Evolutionary conservation across 495 filamentous ascomycete genomes (phyloP), one percentile per base, ranked within the genome.

Genomic region (Hypoxylon subgilvum): DNA sequence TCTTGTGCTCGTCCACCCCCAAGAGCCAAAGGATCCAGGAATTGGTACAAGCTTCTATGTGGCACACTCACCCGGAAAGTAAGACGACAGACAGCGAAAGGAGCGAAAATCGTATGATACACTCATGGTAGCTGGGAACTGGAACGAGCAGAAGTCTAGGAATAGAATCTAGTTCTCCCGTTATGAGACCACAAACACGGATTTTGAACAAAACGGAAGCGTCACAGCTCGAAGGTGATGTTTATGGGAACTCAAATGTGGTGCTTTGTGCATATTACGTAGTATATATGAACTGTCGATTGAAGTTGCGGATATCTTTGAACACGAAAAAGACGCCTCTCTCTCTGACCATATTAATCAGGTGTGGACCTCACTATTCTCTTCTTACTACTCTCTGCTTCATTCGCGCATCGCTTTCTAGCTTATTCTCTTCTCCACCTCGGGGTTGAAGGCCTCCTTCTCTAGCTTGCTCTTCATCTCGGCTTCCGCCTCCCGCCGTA

Each of bases 401-500:
- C 28, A 39, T 32, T 22, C 28, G n/a, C 19, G 50, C 34, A 23
- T 30, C 25, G 12, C 25, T n/a, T 47, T 44, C 38, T 62, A 69
- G 36, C 72, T 69, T 22, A 66, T 52, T 55, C 66, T 68, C 51
- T 65, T 67, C 45, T 66, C 69, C 16, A 60, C 60, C 1, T 63
- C 61, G 13, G 58, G 44, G 31, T 43, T 57, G 10, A 67, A 55
- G 35, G 58, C 60, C n/a, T 63, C 67, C 50, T 57, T 68, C 50
- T 61, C 69, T 43, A 65, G 52, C 64, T 57, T 71, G 44, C 22
- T 64, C 59, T 53, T 70, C 40, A 41, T 57, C 52, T 77, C 78
- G 14, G 76, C 71, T 21, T 87, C 80, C 6, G 77, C 79, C 49
- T 89, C 88, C n/a, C 84, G 77, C 62, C 81, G 82, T 43, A 90